A percentile compares a stretch with the other conserved stretches of the same genome.
Conservation (phyloP, 2,329 filamentous ascomycete species). For the Diaporthe citriasiana region DNA sequence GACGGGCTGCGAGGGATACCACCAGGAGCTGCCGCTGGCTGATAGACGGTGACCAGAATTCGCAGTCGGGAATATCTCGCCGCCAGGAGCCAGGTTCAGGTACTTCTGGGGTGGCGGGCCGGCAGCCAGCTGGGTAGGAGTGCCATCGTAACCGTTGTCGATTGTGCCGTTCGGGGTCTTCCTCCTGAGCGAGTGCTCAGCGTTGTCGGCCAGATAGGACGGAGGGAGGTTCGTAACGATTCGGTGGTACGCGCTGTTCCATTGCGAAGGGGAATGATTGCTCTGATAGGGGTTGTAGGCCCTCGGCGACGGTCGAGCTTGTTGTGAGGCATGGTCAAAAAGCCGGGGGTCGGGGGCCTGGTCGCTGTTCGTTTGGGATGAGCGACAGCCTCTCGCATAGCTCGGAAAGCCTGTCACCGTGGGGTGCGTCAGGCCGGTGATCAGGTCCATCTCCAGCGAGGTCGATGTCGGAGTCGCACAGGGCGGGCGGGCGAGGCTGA, state of each 20-base stretch:
- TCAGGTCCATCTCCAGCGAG: constrained; percentile 37
- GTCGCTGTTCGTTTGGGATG: constrained; percentile 6
- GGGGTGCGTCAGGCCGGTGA: constrained; percentile 40
- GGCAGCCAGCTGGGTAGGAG: constrained; percentile 78
- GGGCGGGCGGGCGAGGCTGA: constrained; percentile 25
- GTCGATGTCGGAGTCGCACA: neutral
- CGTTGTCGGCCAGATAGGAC: constrained; percentile 50
- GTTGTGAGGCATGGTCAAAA: constrained; percentile 28
- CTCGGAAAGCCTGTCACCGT: constrained; percentile 28
- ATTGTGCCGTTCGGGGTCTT: constrained; percentile 97
- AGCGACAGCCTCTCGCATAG: constrained; percentile 34
- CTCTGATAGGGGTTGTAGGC: constrained; percentile 50
- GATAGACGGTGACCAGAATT: constrained; percentile 41
- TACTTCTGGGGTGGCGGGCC: constrained; percentile 87
- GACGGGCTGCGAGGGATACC: constrained; percentile 43
- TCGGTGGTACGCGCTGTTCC: constrained; percentile 38
- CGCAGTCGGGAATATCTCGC: constrained; percentile 53
- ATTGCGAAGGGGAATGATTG: constrained; percentile 46
- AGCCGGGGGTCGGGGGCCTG: constrained; percentile 33
- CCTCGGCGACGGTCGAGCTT: constrained; percentile 37
- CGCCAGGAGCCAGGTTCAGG: constrained; percentile 76
- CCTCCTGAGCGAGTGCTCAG: constrained; percentile 85
- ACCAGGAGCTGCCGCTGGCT: constrained; percentile 44
- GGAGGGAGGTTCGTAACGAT: constrained; percentile 37
- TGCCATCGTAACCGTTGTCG: constrained; percentile 91